Evolutionary conservation across 345 rosid species (phyloP), one percentile per base, ranked within the genome.

Genomic region (Citrus cavaleriei): DNA sequence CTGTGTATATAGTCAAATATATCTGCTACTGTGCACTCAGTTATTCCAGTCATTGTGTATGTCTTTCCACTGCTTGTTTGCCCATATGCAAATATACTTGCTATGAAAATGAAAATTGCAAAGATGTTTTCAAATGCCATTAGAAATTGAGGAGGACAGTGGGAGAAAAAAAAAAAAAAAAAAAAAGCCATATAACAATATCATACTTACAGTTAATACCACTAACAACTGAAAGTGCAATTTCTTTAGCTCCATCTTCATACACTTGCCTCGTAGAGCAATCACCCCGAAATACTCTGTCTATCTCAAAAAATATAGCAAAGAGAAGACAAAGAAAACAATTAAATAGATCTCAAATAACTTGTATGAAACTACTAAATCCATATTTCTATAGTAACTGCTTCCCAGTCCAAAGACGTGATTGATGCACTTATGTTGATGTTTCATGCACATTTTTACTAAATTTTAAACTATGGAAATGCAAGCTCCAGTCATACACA

Each of bases 31-130:
- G 97, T 85, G 78, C 79, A 85, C 87, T 94, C 97, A 6, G 99
- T 93, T 78, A 96, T 93, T 81, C 99, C 97, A 85, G 86, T 84
- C 98, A 96, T 96, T 28, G 99, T 96, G 85, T 95, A 92, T 22
- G 99, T 95, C 93, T 95, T 95, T 83, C 99, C 99, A 83, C 99
- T 95, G 91, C 98, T 93, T 35, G 99, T 96, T 87, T 96, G 98
- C 55, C 99, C 99, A 86, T 96, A 96, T 8, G 99, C 99, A 81
- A 96, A 96, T 42, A 96, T 90, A 81, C 93, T 94, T 58, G 99
- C 99, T 96, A 93, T 16, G 68, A 49, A 64, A 62, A 77, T 57
- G 67, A 22, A 81, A 64, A 75, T 65, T 14, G 72, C 62, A 14
- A 32, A 72, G 57, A 42, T 74, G 66, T 57, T n/a, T 61, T 70